These are phyloP conservation scores for Achlya hypogyna DNA, from an alignment of 352 stramenopile species.

Conservation along the genomic window DNA sequence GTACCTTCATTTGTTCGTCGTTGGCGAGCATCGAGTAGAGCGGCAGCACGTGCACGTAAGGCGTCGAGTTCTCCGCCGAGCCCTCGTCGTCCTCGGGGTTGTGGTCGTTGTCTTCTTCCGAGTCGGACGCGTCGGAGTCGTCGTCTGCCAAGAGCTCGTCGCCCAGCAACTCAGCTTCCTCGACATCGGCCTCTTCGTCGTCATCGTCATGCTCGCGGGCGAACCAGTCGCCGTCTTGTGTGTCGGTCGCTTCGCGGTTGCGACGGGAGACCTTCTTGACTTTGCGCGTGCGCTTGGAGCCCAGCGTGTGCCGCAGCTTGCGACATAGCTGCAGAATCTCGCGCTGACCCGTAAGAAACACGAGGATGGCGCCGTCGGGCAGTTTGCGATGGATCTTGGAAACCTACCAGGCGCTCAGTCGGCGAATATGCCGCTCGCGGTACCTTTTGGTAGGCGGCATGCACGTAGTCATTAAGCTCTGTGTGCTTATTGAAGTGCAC, in stretches of 20 bases:
- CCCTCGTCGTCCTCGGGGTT: slow-evolving; percentile 53
- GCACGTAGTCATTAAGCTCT: slow-evolving; percentile 95
- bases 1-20: slow-evolving; percentile 91
- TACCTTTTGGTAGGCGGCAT: slow-evolving; percentile 91
- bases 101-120: slow-evolving; percentile 73
- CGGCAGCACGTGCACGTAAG: slow-evolving; percentile 89
- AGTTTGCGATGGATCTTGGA: slow-evolving; percentile 97
- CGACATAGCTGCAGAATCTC: slow-evolving; percentile 91
- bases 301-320: slow-evolving; percentile 49
- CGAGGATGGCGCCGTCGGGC: slow-evolving; percentile 93
- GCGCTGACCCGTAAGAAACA: slow-evolving; percentile 96
- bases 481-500: slow-evolving; percentile 98
- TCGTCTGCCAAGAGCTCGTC: slow-evolving; percentile 51
- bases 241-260: slow-evolving; percentile 20
- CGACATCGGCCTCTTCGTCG: slow-evolving; percentile 66
- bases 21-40: slow-evolving; percentile 95
- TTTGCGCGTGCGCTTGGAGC: slow-evolving; percentile 20
- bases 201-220: slow-evolving; percentile 73
- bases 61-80: slow-evolving; percentile 28
- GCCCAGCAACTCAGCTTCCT: slow-evolving; percentile 35
- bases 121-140: slow-evolving; percentile 48
- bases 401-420: slow-evolving; percentile 23
- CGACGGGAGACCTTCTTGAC: not conserved
- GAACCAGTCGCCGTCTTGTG: slow-evolving; percentile 42
- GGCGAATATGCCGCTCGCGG: not conserved